Conservation (phyloP, 768 basidiomycete genomes). For the Agaricus blazei region DNA sequence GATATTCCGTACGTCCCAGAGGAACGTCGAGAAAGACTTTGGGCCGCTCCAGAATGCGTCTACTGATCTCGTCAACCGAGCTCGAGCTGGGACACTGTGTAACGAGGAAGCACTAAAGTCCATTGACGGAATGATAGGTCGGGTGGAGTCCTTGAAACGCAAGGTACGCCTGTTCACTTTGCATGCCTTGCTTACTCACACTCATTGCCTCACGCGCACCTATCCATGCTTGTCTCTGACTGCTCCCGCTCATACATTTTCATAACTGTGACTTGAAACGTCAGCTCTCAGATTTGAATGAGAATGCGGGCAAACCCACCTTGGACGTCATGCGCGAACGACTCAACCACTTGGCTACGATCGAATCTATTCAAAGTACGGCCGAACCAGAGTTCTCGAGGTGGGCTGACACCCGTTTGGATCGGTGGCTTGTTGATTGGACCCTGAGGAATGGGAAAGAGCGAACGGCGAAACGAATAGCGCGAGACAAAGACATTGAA, state of each 20-base stretch:
- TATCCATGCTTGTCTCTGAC: not conserved
- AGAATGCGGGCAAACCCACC: conserved; percentile 49
- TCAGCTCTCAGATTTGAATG: conserved; percentile 46
- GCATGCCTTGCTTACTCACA: conserved; percentile 11
- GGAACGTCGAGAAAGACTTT: conserved; percentile 77
- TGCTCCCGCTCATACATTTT: not conserved
- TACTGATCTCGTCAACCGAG: conserved; percentile 53
- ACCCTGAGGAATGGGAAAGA: conserved; percentile 74
- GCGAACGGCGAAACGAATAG: conserved; percentile 70
- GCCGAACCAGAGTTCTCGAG: conserved; percentile 56
- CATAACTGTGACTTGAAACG: not conserved
- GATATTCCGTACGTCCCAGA: conserved; percentile 79
- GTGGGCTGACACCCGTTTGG: conserved; percentile 78
- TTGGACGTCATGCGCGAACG: conserved; percentile 73
- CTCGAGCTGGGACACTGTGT: conserved; percentile 29
- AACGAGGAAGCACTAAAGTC: conserved; percentile 51
- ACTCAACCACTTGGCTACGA: conserved; percentile 58
- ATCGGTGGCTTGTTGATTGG: conserved; percentile 94
- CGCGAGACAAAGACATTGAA: conserved; percentile 74
- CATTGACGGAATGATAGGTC: conserved; percentile 72
- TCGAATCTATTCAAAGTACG: conserved; percentile 52
- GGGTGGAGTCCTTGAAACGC: conserved; percentile 76
- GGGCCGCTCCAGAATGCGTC: conserved; percentile 50
- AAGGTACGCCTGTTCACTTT: conserved; percentile 50
- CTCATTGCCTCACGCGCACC: not conserved